Base-by-base conservation (phyloP, 805 yeast genomes). In the Candida adriatica region DNA sequence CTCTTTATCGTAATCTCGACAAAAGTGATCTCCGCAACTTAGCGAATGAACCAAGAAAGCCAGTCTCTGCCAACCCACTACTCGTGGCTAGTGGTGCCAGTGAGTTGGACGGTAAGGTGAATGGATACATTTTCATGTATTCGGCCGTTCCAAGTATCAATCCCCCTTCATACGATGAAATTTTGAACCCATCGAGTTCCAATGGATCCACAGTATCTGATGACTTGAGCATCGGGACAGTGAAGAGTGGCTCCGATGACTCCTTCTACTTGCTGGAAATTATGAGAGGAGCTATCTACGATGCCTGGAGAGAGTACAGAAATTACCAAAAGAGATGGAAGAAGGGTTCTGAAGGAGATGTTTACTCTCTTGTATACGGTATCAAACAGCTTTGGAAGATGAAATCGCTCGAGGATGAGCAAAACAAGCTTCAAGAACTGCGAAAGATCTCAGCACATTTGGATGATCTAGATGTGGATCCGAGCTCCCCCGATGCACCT, bases 11-110 rank as follows among this genome's bases (percentile, higher is more conserved):
- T 24, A 66, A 74, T 39, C 52, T 82, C 24, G 79, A 76, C 27
- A 68, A 66, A 29, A 76, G 74, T 19, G 66, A 75, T 10, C 55
- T 82, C 18, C 65, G 66, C 29, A 79, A 79, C 30, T 56, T 82
- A 30, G 82, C 81, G 5, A 63, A 73, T 38, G 79, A 71, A 40
- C 82, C 82, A 7, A 49, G 81, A 29, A 59, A 62, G 37, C 76
- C 78, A 4, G 81, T 74, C 0, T 65, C 72, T 9, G 77, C 85
- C 6, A 75, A 74, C 31, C 82, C 88, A 3, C 52, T 82, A 34
- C 53, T 82, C 9, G 83, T 79, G 4, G 90, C 86, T 5, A 75
- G 85, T 23, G 92, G 92, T 2, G 83, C 87, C 5, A 71, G 84
- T 26, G 90, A 80, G 38, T 55, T 82, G 43, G 80, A 82, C 49